Evolutionary conservation across 176 grass and related monocot genomes (phyloP), one percentile per base, ranked within the genome.

Genomic region (Carex parvula): DNA sequence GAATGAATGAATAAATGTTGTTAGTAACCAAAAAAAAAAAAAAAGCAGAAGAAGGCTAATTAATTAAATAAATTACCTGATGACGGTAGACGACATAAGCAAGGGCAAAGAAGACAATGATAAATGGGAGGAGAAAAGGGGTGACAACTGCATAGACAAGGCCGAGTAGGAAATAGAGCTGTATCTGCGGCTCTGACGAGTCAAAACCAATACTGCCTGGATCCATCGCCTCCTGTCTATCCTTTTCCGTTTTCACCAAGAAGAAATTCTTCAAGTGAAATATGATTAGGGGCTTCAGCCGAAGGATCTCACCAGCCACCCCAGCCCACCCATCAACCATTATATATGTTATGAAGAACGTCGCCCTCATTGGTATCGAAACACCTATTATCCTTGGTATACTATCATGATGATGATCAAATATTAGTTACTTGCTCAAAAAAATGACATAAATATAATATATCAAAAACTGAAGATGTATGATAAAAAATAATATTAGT

Each of bases 321-420:
- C 97, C 97, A 79, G 97, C 93, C 97, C 97, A 99, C 84, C 97
- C 97, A 88, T 99, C 97, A 12, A 96, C 93, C 97, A 99, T 99
- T 70, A 89, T 74, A 83, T 95, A 98, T 33, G 93, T 93, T 91
- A 98, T 98, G 84, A 98, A 98, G 88, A 98, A 98, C 57, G 96
- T 99, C 56, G 96, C 96, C 73, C 91, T 99, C 93, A 95, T 93
- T 65, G 93, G 93, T 83, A 99, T 94, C 58, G 91, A 64, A 85
- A 70, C 85, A 89, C 97, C 97, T 5, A 99, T 89, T 78, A 88
- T 94, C 64, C 48, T 91, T 69, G 97, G 93, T 84, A 99, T 99
- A 33, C 93, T 95, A 70, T 39, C 37, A 39, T 6, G 5, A 39
- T 6, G 0, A 39, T 14, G 75, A 77, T 78, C 55, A 56, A 32